phyloP scores from a whole-genome alignment of 306 rosid species.

The Chamaecrista fasciculata region DNA sequence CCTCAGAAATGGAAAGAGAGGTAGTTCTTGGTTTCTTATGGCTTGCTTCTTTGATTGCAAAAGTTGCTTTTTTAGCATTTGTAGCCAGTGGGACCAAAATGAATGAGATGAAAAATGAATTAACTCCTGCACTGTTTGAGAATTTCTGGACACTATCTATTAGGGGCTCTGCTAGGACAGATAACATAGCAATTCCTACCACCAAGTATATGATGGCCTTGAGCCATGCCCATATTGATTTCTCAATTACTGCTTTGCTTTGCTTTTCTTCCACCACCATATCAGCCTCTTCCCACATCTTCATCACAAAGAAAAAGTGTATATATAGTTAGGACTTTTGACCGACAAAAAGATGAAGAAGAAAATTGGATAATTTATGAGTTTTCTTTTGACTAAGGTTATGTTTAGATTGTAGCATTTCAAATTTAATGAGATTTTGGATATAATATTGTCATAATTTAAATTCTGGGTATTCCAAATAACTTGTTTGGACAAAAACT shows the following conservation, averaged over 20 bases:
- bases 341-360: not conserved
- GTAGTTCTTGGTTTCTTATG: constrained; percentile 40
- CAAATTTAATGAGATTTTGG: too few relatives aligned
- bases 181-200: constrained; percentile 41
- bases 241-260: constrained; percentile 28
- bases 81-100: constrained; percentile 50
- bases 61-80: constrained; percentile 44
- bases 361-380: not conserved
- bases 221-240: constrained; percentile 33
- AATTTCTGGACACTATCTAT: constrained; percentile 43
- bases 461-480: too few relatives aligned
- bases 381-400: not conserved
- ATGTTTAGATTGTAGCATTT: too few relatives aligned
- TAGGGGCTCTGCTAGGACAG: constrained; percentile 53
- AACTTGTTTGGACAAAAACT: too few relatives aligned
- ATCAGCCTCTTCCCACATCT: constrained; percentile 35
- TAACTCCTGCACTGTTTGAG: constrained; percentile 36
- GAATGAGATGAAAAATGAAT: constrained; percentile 45
- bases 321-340: not conserved
- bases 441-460: too few relatives aligned
- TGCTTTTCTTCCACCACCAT: constrained; percentile 32
- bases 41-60: constrained; percentile 39
- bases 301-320: not conserved
- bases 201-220: constrained; percentile 26
- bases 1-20: constrained; percentile 51